phyloP scores from a whole-genome alignment of 805 yeast species.

The Ogataea naganishii region DNA sequence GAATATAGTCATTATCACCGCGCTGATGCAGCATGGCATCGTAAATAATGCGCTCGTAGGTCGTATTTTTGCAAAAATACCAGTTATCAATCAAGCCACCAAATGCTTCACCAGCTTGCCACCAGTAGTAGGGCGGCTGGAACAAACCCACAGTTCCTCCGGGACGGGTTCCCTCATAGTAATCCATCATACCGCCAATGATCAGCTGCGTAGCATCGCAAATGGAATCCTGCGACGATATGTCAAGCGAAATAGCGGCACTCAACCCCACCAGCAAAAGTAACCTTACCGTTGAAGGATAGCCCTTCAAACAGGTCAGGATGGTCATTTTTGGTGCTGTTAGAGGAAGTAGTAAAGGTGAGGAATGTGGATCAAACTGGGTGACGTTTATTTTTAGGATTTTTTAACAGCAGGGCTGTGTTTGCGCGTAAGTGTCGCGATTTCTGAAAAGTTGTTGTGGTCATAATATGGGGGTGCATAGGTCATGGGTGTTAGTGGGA shows the following conservation, averaged over 20 bases:
- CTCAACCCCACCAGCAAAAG: slow-evolving; percentile 1
- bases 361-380: too few relatives aligned
- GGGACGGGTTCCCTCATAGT: slow-evolving; percentile 55
- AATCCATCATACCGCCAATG: slow-evolving; percentile 70
- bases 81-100: slow-evolving; percentile 66
- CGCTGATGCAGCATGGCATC: slow-evolving; percentile 59
- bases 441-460: too few relatives aligned
- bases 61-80: slow-evolving; percentile 58
- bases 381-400: too few relatives aligned
- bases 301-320: too few relatives aligned
- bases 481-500: too few relatives aligned
- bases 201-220: slow-evolving; percentile 49
- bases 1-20: slow-evolving; percentile 65
- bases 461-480: too few relatives aligned
- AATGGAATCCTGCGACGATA: slow-evolving; percentile 16
- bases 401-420: too few relatives aligned
- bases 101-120: slow-evolving; percentile 84
- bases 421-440: too few relatives aligned
- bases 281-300: too few relatives aligned
- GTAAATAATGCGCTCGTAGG: slow-evolving; percentile 48
- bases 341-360: too few relatives aligned
- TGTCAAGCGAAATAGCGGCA: slow-evolving; percentile 7
- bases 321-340: too few relatives aligned
- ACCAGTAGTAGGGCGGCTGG: slow-evolving; percentile 74
- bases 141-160: slow-evolving; percentile 75